Base-by-base conservation (phyloP, 345 rosid genomes). In the Eucalyptus victrix region DNA sequence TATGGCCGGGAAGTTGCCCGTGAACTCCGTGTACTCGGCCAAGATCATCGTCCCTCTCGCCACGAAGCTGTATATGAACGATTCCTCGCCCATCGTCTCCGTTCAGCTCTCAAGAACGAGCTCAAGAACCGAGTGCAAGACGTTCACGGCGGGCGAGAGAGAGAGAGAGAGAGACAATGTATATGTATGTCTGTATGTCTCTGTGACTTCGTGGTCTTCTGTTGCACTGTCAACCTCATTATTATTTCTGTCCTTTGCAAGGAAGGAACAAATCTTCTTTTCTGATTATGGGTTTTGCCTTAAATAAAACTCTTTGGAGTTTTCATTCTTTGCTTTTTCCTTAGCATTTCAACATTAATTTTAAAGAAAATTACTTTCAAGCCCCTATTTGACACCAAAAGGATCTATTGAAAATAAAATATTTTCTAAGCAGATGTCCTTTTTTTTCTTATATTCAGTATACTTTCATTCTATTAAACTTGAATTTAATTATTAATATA, bases 1-100 rank as follows among this genome's bases (percentile, higher is more conserved):
- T 87, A 97, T 97, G 72, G 99, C 98, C 28, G 99, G 99, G 91
- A 97, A 97, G 95, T 97, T 97, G 51, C 99, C 97, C 14, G 99
- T 97, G 96, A 97, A 98, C 95, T 98, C 97, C 23, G 99, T 97
- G 92, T 96, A 97, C 94, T 97, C 99, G 9, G 98, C 97, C 88
- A 97, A 89, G 53, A 97, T 90, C 98, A 97, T 93, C 30, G 99
- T 97, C 65, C 99, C 99, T 89, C 99, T 93, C 3, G 99, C 99
- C 86, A 97, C 99, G 92, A 97, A 97, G 95, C 99, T 94, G 96
- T 97, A 97, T 62, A 97, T 97, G 92, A 97, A 97, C 91, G 97
- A 96, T 90, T 96, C 99, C 88, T 95, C 97, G 93, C 95, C 92
- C 99, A 97, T 97, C 91, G 89, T 49, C 51, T 37, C 88, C 62